phyloP scores from a whole-genome alignment of 495 filamentous ascomycete genomes.

The Acidiella bohemica region DNA sequence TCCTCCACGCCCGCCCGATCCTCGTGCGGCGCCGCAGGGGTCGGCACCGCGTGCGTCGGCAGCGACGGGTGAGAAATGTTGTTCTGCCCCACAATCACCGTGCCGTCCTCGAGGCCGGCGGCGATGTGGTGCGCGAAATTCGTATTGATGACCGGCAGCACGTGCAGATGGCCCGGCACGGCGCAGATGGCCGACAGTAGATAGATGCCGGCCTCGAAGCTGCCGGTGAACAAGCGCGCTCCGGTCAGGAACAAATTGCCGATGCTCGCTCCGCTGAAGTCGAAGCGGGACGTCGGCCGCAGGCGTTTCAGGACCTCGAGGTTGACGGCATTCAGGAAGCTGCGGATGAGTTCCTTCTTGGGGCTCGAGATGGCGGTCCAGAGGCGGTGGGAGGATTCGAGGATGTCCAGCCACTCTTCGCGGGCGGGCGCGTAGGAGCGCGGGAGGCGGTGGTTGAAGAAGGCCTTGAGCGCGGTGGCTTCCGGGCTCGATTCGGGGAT shows the following conservation, averaged over 20 bases:
- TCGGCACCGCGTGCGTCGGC: constrained; percentile 33
- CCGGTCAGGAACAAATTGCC: constrained; percentile 84
- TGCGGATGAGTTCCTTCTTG: constrained; percentile 84
- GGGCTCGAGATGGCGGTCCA: constrained; percentile 66
- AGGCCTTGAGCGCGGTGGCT: constrained; percentile 52
- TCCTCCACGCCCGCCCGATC: constrained; percentile 50
- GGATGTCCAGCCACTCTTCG: constrained; percentile 75
- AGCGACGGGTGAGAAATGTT: constrained; percentile 75
- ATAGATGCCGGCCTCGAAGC: constrained; percentile 32
- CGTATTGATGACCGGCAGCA: constrained; percentile 81
- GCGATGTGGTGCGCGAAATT: constrained; percentile 92
- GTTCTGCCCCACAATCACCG: constrained; percentile 80
- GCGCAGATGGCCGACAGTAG: constrained; percentile 55
- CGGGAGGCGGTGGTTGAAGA: constrained; percentile 79
- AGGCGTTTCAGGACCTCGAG: constrained; percentile 81
- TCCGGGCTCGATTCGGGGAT: constrained; percentile 57
- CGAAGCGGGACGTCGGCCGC: constrained; percentile 65
- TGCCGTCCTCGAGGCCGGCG: constrained; percentile 62
- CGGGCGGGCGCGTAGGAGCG: constrained; percentile 35
- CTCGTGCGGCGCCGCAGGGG: constrained; percentile 26
- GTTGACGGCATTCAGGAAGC: constrained; percentile 75
- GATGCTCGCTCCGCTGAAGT: constrained; percentile 78
- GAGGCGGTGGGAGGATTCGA: constrained; percentile 61
- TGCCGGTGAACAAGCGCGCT: constrained; percentile 29
- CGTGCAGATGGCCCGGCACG: constrained; percentile 57